Evolutionary conservation across 2,329 filamentous ascomycete species (phyloP).

Genomic region (Epicoccum nigrum): DNA sequence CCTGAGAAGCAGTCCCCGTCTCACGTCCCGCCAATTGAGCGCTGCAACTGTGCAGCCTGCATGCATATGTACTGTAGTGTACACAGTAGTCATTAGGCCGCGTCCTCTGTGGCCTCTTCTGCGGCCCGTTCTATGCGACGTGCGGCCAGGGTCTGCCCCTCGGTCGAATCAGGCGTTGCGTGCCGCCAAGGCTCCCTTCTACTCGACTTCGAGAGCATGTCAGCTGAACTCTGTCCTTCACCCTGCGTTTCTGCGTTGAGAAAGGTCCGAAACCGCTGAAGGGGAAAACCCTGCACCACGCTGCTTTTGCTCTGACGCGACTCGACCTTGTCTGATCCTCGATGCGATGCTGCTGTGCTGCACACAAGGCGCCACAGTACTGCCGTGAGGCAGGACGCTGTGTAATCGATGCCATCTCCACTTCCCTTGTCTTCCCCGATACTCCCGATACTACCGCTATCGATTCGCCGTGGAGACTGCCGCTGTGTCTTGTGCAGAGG

Average conservation of each 20-base stretch:
- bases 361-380: constrained; percentile 12
- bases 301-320: constrained; percentile 1
- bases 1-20: constrained; percentile 6
- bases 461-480: constrained; percentile 1
- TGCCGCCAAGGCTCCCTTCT: neutral
- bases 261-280: constrained; percentile 5
- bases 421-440: neutral
- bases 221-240: constrained; percentile 11
- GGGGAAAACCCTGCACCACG: neutral
- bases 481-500: neutral
- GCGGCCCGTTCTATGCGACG: constrained; percentile 3
- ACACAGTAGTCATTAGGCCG: too few species aligned
- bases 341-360: constrained; percentile 8
- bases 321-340: constrained; percentile 2
- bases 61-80: too few species aligned
- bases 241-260: constrained; percentile 2
- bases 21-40: constrained; percentile 4
- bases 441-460: neutral
- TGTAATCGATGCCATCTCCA: neutral
- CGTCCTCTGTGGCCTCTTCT: neutral
- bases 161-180: constrained; percentile 1
- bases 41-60: neutral
- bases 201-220: constrained; percentile 8
- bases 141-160: constrained; percentile 3
- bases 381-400: constrained; percentile 6